Evolutionary conservation across 768 basidiomycete species (phyloP), one percentile per base, ranked within the genome.

Genomic region (Rhizopogon vesiculosus): DNA sequence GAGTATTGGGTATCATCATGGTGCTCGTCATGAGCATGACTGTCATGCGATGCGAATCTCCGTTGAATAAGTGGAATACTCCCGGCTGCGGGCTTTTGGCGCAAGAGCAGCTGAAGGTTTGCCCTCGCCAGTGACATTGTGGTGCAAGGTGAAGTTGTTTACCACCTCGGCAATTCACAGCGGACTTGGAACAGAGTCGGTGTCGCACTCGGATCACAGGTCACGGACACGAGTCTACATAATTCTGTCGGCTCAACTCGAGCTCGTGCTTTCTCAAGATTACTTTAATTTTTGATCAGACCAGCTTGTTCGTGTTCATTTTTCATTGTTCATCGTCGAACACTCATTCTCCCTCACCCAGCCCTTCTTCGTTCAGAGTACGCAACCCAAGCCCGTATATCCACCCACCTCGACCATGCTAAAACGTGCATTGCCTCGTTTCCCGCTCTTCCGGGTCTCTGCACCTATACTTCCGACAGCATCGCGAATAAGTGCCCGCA

Each of bases 381-480:
- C 35, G 48, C 35, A 49, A 35, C 9, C 35, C 31, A 9, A 35
- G 18, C 25, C 25, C 25, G 25, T 25, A 25, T 19, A 35, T 18
- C 48, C 35, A 22, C 9, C 16, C 40, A 7, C n/a, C 40, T 18
- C 52, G 56, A 65, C 38, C 61, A 76, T 74, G 69, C 61, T 76
- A 56, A 68, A 74, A 52, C 67, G 71, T 57, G 63, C 80, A 56
- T 61, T 81, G 45, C 71, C 72, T 40, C 77, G 82, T 35, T 59
- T 83, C 5, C 72, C 73, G n/a, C 60, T 79, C 60, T 64, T 84
- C 58, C 74, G 78, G 57, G 64, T 76, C 12, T 56, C 82, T 19
- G 56, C 77, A 16, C 74, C 78, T 1, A 72, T 86, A 15, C 68
- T 85, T 13, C 78, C 86, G 0, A 76, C 80, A 19, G 69, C 77